A percentile compares a stretch with the other conserved stretches of the same genome.
Evolutionary conservation across 352 stramenopile species (phyloP).

Genomic region (Thalassiosira exigua): DNA sequence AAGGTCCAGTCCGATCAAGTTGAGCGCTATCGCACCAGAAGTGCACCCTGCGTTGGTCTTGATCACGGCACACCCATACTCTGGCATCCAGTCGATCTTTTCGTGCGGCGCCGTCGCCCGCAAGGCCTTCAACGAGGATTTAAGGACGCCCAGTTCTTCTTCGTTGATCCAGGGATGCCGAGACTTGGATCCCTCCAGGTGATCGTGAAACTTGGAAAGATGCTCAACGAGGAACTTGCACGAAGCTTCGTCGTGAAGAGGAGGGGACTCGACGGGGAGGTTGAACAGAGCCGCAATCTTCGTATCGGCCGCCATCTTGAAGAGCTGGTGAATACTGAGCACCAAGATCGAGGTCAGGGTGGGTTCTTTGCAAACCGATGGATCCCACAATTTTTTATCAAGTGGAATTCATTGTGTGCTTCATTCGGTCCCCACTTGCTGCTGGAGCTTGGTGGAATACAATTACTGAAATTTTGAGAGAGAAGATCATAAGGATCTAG

Average conservation of each 20-base stretch:
- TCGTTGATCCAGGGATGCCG: conserved; percentile 28
- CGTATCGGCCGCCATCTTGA: conserved; percentile 34
- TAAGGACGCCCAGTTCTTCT: conserved; percentile 29
- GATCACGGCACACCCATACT: conserved; percentile 55
- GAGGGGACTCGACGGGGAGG: conserved; percentile 18
- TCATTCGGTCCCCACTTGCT: too few relatives aligned
- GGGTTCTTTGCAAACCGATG: too few relatives aligned
- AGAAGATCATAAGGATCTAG: too few relatives aligned
- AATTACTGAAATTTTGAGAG: too few relatives aligned
- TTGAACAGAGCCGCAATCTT: conserved; percentile 37
- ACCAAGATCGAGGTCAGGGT: too few relatives aligned
- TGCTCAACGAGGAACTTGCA: conserved; percentile 28
- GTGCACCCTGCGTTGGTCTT: conserved; percentile 36
- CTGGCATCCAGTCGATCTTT: conserved; percentile 42
- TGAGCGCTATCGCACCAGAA: conserved; percentile 36
- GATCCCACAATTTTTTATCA: too few relatives aligned
- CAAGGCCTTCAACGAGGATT: conserved; percentile 12
- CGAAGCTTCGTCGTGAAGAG: conserved; percentile 15
- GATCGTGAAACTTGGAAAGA: conserved; percentile 36
- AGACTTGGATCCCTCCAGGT: conserved; percentile 7
- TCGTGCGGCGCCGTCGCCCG: conserved; percentile 8
- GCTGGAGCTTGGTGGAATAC: too few relatives aligned
- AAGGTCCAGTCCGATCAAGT: conserved; percentile 53
- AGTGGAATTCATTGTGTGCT: too few relatives aligned
- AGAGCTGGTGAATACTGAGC: too few relatives aligned